Percentiles rank a stretch among this genome's conserved stretches.
Conservation (phyloP, 495 filamentous ascomycete genomes). For the Hyaloscypha bicolor region DNA sequence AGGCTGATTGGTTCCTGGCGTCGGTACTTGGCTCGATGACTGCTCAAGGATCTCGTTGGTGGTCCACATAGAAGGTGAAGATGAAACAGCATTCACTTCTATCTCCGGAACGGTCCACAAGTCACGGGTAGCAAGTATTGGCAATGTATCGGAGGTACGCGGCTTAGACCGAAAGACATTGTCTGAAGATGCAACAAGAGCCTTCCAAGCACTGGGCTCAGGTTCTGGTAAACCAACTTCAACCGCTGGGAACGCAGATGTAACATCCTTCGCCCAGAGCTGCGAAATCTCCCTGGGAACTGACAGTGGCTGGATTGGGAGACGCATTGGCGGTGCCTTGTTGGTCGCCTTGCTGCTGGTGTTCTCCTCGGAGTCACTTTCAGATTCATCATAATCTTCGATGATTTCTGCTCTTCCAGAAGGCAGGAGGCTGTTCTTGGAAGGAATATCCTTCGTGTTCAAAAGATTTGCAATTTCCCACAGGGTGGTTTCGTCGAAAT, state of each 20-base stretch:
- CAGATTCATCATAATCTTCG: constrained; percentile 26
- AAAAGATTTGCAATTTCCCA: constrained; percentile 61
- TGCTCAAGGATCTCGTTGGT: background rate
- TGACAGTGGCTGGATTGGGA: constrained; percentile 27
- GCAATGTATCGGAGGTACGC: constrained; percentile 1
- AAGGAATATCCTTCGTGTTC: constrained; percentile 46
- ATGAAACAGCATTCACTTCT: background rate
- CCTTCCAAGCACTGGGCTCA: constrained; percentile 14
- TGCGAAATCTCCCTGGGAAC: constrained; percentile 10
- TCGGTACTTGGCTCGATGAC: background rate
- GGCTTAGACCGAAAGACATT: constrained; percentile 13
- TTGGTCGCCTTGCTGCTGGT: background rate
- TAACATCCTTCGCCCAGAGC: constrained; percentile 12
- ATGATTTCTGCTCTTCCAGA: constrained; percentile 15
- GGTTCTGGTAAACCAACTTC: constrained; percentile 21
- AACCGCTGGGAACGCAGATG: background rate
- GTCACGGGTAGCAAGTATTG: constrained; percentile 13
- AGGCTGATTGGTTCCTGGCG: background rate
- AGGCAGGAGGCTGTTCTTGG: constrained; percentile 45
- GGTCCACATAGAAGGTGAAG: constrained; percentile 4
- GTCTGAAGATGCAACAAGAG: constrained; percentile 13
- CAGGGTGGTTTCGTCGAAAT: constrained; percentile 56
- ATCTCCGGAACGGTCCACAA: constrained; percentile 15
- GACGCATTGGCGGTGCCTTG: background rate
- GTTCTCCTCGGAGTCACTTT: background rate